Base-by-base conservation (phyloP, 345 rosid species). In the Chamaenerion angustifolium region DNA sequence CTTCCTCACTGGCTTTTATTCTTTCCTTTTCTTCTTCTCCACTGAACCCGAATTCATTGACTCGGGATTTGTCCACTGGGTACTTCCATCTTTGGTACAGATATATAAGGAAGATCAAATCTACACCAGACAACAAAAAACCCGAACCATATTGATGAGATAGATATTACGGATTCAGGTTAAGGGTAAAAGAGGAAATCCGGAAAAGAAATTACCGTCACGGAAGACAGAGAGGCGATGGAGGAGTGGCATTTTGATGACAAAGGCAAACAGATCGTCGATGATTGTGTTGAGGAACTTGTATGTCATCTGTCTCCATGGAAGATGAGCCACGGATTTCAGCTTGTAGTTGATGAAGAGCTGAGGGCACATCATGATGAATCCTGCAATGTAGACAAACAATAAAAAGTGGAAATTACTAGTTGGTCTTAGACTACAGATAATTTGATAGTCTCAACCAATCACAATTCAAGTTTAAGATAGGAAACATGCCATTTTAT, bases 301-400 rank as follows among this genome's bases (percentile, higher is more conserved):
- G 78, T 85, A 93, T 16, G 99, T 93, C 99, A 93, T 93, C 72
- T 93, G 99, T 65, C 99, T 84, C 99, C 96, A 93, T 43, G 99
- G 99, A 43, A 93, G 45, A 71, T 93, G 96, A 50, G 99, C 96
- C 59, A 93, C 95, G 55, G 99, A 88, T 43, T 93, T 67, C 43
- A 93, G 80, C 80, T 93, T 93, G 61, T 88, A 88, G 68, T 93
- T 93, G 58, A 93, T 88, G 71, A 93, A 93, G 48, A 93, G 61
- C 68, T 93, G 99, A 55, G 99, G 99, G 71, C 96, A 93, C 95
- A 88, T 93, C 94, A 85, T 88, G 45, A 85, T 81, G 57, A 93
- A 93, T 58, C 99, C 99, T 88, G 80, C 65, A 70, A 63, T 46
- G 51, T 57, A 43, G 54, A 7, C 14, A 18, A 21, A 19, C 13